A percentile compares a stretch with the other conserved stretches of the same genome.
Conservation (phyloP, 2,329 filamentous ascomycete genomes). For the Alternaria burnsii region DNA sequence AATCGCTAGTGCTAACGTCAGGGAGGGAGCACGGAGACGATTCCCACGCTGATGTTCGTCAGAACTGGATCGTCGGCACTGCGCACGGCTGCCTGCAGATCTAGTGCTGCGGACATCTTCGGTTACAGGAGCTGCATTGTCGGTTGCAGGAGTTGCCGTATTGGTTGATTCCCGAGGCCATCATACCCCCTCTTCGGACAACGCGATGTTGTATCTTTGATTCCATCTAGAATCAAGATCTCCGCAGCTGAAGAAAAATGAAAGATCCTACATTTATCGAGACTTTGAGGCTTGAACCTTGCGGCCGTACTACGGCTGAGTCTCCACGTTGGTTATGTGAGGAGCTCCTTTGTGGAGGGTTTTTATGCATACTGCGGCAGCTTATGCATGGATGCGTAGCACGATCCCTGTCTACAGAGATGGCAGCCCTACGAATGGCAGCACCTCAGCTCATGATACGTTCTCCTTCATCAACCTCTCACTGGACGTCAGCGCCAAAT, state of each 20-base stretch:
- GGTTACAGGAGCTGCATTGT: slow-evolving; percentile 3
- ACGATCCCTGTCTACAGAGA: slow-evolving; percentile 6
- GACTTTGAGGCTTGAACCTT: slow-evolving; percentile 2
- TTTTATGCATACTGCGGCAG: slow-evolving; percentile 25
- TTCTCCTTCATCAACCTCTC: slow-evolving; percentile 27
- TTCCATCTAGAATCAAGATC: slow-evolving; percentile 1
- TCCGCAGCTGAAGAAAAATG: slow-evolving; percentile 1
- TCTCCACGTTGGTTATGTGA: slow-evolving; percentile 12
- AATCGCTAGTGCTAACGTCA: slow-evolving; percentile 9
- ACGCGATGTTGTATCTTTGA: slow-evolving; percentile 8
- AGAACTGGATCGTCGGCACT: slow-evolving; percentile 28
- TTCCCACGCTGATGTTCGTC: slow-evolving; percentile 2
- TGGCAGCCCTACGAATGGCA: slow-evolving; percentile 23
- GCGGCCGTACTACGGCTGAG: neutral
- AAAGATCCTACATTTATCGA: slow-evolving; percentile 1
- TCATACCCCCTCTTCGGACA: slow-evolving; percentile 10
- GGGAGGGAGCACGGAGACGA: slow-evolving; percentile 11
- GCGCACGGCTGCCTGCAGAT: slow-evolving; percentile 28
- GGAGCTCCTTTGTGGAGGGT: slow-evolving; percentile 9
- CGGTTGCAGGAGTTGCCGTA: neutral
- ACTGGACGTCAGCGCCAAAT: slow-evolving; percentile 14
- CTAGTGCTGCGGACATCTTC: slow-evolving; percentile 6
- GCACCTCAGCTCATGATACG: slow-evolving; percentile 20
- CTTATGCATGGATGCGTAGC: slow-evolving; percentile 15
- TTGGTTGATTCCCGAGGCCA: neutral